Evolutionary conservation across 1,139 yeast species (phyloP).

Genomic region (Pneumocystis carinii): DNA sequence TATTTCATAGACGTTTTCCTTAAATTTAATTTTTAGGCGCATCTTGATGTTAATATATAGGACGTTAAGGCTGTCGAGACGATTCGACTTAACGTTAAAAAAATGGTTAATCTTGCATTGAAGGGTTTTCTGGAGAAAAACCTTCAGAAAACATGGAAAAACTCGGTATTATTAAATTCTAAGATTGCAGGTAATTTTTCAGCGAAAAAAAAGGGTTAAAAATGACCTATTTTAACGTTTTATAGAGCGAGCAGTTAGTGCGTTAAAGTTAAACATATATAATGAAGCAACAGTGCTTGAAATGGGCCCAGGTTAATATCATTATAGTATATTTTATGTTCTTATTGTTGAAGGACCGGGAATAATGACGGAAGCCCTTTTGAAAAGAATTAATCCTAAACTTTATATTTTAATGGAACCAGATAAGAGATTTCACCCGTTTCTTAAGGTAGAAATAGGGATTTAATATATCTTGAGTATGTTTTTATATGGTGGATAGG

Average conservation of each 20-base stretch:
- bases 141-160: background rate
- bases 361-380: background rate
- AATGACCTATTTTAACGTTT: background rate
- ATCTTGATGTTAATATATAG: background rate
- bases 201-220: background rate
- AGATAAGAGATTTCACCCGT: constrained; percentile 20
- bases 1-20: background rate
- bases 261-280: background rate
- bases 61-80: too few species aligned
- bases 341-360: background rate
- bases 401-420: constrained; percentile 13
- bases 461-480: background rate
- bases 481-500: background rate
- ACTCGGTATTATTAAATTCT: background rate
- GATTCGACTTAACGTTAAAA: background rate
- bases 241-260: background rate
- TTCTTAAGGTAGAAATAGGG: background rate
- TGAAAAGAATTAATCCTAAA: background rate
- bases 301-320: background rate
- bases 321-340: background rate
- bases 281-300: background rate
- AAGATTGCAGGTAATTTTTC: background rate
- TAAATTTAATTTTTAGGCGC: background rate
- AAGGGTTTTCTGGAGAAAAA: background rate
- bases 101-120: background rate